Conservation (phyloP, 2,329 filamentous ascomycete genomes). For the Rhinocladiella mackenziei region DNA sequence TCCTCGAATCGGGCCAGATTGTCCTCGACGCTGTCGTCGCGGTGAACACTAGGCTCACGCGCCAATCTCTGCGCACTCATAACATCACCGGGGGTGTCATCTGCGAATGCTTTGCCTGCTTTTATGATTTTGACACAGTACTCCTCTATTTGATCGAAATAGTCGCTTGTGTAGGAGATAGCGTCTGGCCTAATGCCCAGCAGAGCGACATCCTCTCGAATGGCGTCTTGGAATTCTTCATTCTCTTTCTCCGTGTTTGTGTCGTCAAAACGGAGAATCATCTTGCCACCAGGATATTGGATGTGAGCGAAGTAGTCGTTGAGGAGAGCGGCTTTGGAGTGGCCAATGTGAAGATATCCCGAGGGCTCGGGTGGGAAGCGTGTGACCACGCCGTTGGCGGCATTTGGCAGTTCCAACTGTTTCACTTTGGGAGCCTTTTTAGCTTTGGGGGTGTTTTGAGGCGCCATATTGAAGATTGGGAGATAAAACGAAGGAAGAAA, state of each 20-base stretch:
- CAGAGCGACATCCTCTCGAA: constrained; percentile 82
- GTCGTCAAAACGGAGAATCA: constrained; percentile 91
- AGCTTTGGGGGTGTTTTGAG: constrained; percentile 22
- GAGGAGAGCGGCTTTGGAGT: constrained; percentile 34
- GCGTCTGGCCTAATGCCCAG: constrained; percentile 89
- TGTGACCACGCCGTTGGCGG: constrained; percentile 34
- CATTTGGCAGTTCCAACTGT: constrained; percentile 33
- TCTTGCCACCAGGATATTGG: constrained; percentile 56
- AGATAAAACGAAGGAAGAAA: constrained; percentile 1
- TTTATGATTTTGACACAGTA: constrained; percentile 80
- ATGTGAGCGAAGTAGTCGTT: constrained; percentile 36
- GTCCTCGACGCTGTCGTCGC: constrained; percentile 75
- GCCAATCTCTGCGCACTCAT: constrained; percentile 84
- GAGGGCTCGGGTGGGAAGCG: constrained; percentile 38
- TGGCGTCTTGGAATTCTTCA: constrained; percentile 90
- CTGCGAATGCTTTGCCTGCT: constrained; percentile 83
- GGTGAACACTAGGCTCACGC: constrained; percentile 74
- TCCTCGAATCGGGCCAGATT: constrained; percentile 81
- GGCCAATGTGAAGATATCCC: constrained; percentile 37
- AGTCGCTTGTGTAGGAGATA: constrained; percentile 87
- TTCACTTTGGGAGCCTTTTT: constrained; percentile 30
- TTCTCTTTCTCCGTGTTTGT: constrained; percentile 98
- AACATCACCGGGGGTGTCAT: constrained; percentile 85
- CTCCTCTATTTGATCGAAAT: constrained; percentile 89
- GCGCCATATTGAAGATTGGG: constrained; percentile 15